Conservation (phyloP, 1,139 yeast genomes). For the Saccharomyces uvarum region DNA sequence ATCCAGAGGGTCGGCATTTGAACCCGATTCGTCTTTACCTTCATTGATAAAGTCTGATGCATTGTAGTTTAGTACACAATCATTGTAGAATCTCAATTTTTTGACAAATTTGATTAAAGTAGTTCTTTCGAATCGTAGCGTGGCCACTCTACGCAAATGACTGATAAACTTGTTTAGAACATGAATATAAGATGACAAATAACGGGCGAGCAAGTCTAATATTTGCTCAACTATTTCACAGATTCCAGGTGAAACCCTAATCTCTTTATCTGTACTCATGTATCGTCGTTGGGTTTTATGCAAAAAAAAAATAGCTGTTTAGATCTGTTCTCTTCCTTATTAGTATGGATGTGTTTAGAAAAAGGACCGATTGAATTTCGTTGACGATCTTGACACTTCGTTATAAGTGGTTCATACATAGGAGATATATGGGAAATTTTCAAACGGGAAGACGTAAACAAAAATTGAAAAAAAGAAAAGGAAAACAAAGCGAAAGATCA, state of each 20-base stretch:
- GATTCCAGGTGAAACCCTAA: background rate
- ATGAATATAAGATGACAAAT: slow-evolving; percentile 27
- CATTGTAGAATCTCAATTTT: slow-evolving; percentile 30
- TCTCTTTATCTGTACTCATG: background rate
- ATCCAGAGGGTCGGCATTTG: slow-evolving; percentile 1
- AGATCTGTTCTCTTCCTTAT: background rate
- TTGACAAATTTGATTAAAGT: slow-evolving; percentile 31
- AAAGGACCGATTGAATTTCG: background rate
- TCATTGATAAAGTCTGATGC: slow-evolving; percentile 8
- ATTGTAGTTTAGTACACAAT: slow-evolving; percentile 15
- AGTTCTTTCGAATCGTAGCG: slow-evolving; percentile 30
- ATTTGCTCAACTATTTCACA: slow-evolving; percentile 6
- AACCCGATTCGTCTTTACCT: slow-evolving; percentile 2
- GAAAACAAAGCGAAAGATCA: background rate
- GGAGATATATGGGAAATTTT: background rate
- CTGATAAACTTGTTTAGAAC: slow-evolving; percentile 29
- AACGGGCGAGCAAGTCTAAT: slow-evolving; percentile 18
- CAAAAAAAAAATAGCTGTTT: background rate
- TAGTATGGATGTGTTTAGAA: background rate
- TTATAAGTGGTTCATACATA: background rate
- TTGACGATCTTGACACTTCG: background rate
- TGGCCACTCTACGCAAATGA: slow-evolving; percentile 25
- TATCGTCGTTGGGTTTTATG: background rate
- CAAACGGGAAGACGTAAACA: background rate
- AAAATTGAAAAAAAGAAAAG: background rate